Evolutionary conservation across 768 basidiomycete species (phyloP), one percentile per base, ranked within the genome.

Genomic region (Scleroderma citrinum): DNA sequence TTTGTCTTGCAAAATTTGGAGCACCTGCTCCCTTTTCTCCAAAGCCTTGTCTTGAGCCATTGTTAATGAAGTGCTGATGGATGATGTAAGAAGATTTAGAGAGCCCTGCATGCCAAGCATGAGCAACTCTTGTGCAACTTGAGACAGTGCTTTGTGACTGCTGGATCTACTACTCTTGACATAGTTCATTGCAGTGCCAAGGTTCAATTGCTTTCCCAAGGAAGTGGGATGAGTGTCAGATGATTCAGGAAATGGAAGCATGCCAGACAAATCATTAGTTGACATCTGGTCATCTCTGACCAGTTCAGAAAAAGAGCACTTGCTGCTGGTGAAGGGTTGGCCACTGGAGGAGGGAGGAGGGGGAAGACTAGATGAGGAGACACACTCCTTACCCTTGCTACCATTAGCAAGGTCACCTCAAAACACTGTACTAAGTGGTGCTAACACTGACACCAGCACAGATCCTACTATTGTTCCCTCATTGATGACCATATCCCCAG

Each of bases 101-200:
- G 19, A 17, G 13, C 43, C 43, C 32, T 44, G 43, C 43, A 44
- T 44, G 13, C 24, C 43, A 19, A 44, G 26, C 43, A 44, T 44
- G 34, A 35, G 34, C 5, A 12, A 35, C n/a, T 35, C 34, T 35
- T 35, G 34, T 17, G n/a, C 34, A 35, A 35, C 34, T 35, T 35
- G 34, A 17, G 34, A 35, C 5, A 12, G 5, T 35, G 12, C 14
- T 17, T 17, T 35, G n/a, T 13, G 34, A 29, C 5, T 29, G 26
- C 26, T 29, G 34, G 34, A 35, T 14, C 34, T 35, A 12, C 14
- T 14, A 35, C 5, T 3, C 34, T 17, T 14, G 34, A 13, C 34
- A 35, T 35, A 17, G 12, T 17, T 17, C 34, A 35, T 35, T 35
- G 34, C 34, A 3, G 34, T 5, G 12, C 13, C 34, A 13, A 35